Evolutionary conservation across 2,329 filamentous ascomycete genomes (phyloP), one percentile per base, ranked within the genome.

Genomic region (Colletotrichum filicis): DNA sequence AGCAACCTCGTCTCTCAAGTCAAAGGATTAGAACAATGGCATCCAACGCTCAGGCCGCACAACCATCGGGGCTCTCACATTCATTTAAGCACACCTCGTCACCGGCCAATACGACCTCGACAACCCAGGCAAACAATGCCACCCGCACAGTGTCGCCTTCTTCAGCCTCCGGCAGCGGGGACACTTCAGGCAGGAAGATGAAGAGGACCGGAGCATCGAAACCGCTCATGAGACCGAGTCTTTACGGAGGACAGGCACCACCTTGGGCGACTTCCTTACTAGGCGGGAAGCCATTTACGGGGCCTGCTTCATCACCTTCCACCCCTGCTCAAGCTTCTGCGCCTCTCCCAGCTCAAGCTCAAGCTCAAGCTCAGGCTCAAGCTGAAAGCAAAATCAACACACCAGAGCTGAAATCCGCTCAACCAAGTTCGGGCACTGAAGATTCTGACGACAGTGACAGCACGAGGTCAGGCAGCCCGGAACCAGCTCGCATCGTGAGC

Each of bases 401-500:
- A 26, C 16, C 12, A 28, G 11, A 37, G 8, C 59, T n/a, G 5
- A 3, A 14, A 19, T 19, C 24, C 16, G 19, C n/a, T 16, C 16
- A 22, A n/a, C 58, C 37, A 16, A 14, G 24, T 8, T 9, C 28
- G 22, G 52, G 5, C 9, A 11, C 16, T 4, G 61, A 64, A 8
- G 16, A n/a, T 24, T 19, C 22, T 9, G 9, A 37, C 4, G 16
- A 42, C 16, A 19, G 37, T 5, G 16, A 16, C 16, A 32, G 28
- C 42, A 11, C 57, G 19, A 11, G 35, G 3, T 19, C 65, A 1
- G n/a, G 42, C 5, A 74, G 71, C 30, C 26, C 71, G 0, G 58
- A 74, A 35, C 53, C 52, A 26, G 26, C 73, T 1, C 74, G 74
- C 3, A 75, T 80, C 22, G 75, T 76, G 7, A 81, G 77, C 68